Percentiles rank a stretch among this genome's conserved stretches.
Evolutionary conservation across 1,139 yeast species (phyloP).

Genomic region (Dujonia santamariae): DNA sequence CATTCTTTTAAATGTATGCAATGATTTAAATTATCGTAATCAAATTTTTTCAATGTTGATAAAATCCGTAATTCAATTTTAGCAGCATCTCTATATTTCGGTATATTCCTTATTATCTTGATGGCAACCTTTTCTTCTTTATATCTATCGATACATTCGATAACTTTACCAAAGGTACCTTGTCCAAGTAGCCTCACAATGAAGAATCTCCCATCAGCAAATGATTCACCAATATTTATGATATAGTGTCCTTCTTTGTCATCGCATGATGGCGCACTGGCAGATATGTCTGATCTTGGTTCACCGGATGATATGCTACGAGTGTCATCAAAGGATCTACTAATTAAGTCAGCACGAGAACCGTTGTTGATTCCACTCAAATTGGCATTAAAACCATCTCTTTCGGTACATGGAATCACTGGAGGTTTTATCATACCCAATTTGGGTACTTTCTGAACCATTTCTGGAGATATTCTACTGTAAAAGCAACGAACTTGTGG

Average conservation of each 20-base stretch:
- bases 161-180: conserved; percentile 97
- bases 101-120: conserved; percentile 80
- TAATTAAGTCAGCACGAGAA: no score
- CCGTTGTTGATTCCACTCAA: background rate
- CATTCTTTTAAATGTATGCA: conserved; percentile 83
- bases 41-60: conserved; percentile 76
- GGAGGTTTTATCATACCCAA: conserved; percentile 43
- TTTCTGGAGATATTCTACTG: conserved; percentile 36
- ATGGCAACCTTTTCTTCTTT: conserved; percentile 75
- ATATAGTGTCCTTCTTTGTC: conserved; percentile 87
- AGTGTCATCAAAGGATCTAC: no score
- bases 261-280: conserved; percentile 44
- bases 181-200: conserved; percentile 79
- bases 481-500: conserved; percentile 52
- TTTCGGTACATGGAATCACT: conserved; percentile 25
- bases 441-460: conserved; percentile 38
- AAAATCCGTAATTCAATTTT: conserved; percentile 76
- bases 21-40: conserved; percentile 64
- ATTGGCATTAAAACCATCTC: conserved; percentile 3
- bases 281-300: background rate
- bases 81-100: conserved; percentile 81
- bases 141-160: conserved; percentile 61
- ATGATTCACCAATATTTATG: conserved; percentile 54
- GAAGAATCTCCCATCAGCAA: conserved; percentile 61
- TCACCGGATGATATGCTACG: background rate